A percentile compares a stretch with the other conserved stretches of the same genome.
These are phyloP conservation scores for Eimeria zaria DNA, from an alignment of 169 alveolate species.

Conservation along the genomic window DNA sequence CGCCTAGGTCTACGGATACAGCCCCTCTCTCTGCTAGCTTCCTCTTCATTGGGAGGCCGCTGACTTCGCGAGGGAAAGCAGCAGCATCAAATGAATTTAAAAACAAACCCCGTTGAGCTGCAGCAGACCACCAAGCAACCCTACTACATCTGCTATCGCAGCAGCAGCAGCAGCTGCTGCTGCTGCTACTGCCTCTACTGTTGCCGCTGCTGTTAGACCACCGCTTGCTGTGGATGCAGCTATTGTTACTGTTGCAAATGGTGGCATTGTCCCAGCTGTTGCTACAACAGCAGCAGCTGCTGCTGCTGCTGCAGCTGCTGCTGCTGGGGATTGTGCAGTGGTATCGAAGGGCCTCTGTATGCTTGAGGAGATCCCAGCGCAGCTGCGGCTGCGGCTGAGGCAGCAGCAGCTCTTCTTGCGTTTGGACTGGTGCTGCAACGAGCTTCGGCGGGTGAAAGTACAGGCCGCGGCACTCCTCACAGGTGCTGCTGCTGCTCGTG, in stretches of 20 bases:
- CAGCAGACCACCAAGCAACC: conserved; percentile 51
- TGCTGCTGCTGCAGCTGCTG: not conserved
- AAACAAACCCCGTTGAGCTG: conserved; percentile 29
- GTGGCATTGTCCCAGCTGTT: no score
- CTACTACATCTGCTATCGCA: no score
- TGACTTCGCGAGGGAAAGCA: not conserved
- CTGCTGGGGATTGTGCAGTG: conserved; percentile 49
- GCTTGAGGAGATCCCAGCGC: conserved; percentile 18
- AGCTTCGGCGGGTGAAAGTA: conserved; percentile 45
- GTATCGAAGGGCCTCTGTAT: not conserved
- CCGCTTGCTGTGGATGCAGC: no score
- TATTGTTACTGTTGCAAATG: no score
- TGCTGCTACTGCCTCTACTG: no score
- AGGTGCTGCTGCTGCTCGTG: not conserved
- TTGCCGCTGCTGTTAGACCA: no score
- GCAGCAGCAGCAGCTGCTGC: no score
- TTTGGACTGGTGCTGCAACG: conserved; percentile 14
- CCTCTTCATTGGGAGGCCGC: conserved; percentile 25
- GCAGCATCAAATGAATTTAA: conserved; percentile 11
- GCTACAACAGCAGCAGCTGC: no score
- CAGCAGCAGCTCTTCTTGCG: conserved; percentile 39
- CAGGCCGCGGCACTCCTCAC: conserved; percentile 1
- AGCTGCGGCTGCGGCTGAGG: conserved; percentile 4
- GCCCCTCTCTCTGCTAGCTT: conserved; percentile 39
- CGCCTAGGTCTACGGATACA: conserved; percentile 29